Evolutionary conservation across 352 stramenopile species (phyloP), one percentile per base, ranked within the genome.

Genomic region (Globisporangium okanoganense): DNA sequence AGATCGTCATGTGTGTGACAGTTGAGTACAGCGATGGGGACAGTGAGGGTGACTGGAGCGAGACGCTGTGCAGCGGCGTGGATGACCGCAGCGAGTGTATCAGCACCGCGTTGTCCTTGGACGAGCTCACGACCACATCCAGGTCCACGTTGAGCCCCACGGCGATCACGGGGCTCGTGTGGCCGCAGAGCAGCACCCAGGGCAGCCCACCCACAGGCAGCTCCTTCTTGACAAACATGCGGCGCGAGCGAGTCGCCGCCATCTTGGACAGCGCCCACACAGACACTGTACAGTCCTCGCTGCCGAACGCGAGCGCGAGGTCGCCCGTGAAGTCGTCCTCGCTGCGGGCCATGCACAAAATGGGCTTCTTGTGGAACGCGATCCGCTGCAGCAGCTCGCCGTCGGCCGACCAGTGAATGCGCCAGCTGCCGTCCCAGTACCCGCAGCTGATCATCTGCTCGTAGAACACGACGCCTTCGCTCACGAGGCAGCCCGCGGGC

Each of bases 361-460:
- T 95, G 31, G 78, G 78, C 56, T 93, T 90, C 62, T 95, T 93
- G 72, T 95, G 85, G 71, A 95, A 95, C 13, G 85, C 83, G 49
- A 95, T 93, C 22, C 85, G 79, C 56, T 95, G 85, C 20, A 95
- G 69, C 6, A 95, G 62, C 53, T 95, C 85, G 38, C 85, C 85
- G 64, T 95, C 85, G 14, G 79, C 84, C 40, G 85, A 89, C 85
- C 85, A 95, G 58, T 93, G 83, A 40, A 95, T 95, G 2, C 85
- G 82, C 85, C 85, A 95, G 52, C 85, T 93, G 14, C 85, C 85
- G 68, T 95, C 85, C 82, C 84, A 95, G 62, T 93, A 93, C 8
- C 85, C 85, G 58, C 82, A 94, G 68, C 85, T 94, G 60, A 94
- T 92, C 85, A 94, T 94, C 55, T 94, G 85, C 66, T 94, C 85